These are phyloP conservation scores for Tylopilus subfusipes DNA, from an alignment of 768 basidiomycete genomes.

Conservation along the genomic window DNA sequence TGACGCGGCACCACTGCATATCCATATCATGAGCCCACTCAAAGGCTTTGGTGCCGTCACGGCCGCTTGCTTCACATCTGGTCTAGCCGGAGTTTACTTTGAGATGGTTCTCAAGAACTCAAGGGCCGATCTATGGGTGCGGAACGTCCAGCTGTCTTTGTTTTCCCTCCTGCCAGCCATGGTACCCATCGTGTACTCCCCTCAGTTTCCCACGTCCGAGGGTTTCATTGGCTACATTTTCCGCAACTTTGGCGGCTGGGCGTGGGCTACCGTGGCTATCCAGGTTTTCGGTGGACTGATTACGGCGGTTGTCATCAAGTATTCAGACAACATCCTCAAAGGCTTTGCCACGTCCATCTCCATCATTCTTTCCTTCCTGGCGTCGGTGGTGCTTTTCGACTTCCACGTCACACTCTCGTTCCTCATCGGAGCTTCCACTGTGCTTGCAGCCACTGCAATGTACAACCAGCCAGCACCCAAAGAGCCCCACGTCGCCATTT, in stretches of 20 bases:
- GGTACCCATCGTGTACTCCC: conserved; percentile 66
- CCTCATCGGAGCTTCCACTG: conserved; percentile 79
- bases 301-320: conserved; percentile 96
- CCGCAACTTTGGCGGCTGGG: conserved; percentile 89
- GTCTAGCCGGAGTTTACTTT: conserved; percentile 89
- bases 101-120: conserved; percentile 90
- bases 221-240: conserved; percentile 62
- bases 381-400: conserved; percentile 86
- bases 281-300: conserved; percentile 93
- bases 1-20: conserved; percentile 54
- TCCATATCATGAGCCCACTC: conserved; percentile 77
- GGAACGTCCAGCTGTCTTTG: conserved; percentile 84
- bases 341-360: conserved; percentile 96
- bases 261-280: conserved; percentile 86
- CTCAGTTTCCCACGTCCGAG: conserved; percentile 39
- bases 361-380: conserved; percentile 93
- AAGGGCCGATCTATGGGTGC: conserved; percentile 82
- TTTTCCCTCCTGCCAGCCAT: conserved; percentile 91
- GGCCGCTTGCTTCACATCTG: conserved; percentile 85
- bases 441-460: conserved; percentile 87
- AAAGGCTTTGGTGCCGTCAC: conserved; percentile 82
- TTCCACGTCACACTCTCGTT: conserved; percentile 87
- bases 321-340: conserved; percentile 92
- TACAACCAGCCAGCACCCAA: conserved; percentile 73
- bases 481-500: conserved; percentile 34